phyloP scores from a whole-genome alignment of 441 rosid species.

The Manihot esculenta region DNA sequence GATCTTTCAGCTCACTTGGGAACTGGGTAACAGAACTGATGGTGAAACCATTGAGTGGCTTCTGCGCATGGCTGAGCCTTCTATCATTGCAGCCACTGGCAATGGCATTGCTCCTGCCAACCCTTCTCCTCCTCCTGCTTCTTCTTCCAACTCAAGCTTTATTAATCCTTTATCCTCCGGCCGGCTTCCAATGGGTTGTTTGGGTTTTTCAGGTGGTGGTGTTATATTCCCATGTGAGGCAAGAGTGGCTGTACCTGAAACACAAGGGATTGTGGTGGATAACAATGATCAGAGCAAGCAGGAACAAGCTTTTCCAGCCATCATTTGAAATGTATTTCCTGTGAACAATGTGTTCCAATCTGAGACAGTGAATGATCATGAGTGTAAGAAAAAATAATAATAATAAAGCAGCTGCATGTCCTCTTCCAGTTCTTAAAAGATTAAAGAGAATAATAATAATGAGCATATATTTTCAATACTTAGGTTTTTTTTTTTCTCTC shows the following conservation, averaged over 20 bases:
- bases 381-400: not conserved
- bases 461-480: too few relatives aligned
- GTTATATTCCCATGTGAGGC: not conserved
- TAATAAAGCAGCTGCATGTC: not conserved
- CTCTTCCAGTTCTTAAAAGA: not conserved
- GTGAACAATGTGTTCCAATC: slow-evolving; percentile 20
- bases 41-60: slow-evolving; percentile 47
- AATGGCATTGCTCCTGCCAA: not conserved
- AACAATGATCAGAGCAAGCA: slow-evolving; percentile 5
- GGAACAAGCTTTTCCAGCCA: slow-evolving; percentile 6
- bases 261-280: not conserved
- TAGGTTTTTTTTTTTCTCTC: too few relatives aligned
- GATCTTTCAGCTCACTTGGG: slow-evolving; percentile 37
- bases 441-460: too few relatives aligned
- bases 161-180: not conserved
- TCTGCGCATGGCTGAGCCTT: slow-evolving; percentile 35
- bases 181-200: not conserved
- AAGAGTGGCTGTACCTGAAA: not conserved
- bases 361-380: not conserved
- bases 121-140: not conserved
- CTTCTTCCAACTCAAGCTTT: not conserved
- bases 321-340: slow-evolving; percentile 26
- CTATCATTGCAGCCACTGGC: slow-evolving; percentile 30
- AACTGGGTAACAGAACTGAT: slow-evolving; percentile 34
- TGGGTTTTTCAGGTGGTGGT: slow-evolving; percentile 6